Base-by-base conservation (phyloP, 2,329 filamentous ascomycete species). In the Phyllosticta citriasiana region DNA sequence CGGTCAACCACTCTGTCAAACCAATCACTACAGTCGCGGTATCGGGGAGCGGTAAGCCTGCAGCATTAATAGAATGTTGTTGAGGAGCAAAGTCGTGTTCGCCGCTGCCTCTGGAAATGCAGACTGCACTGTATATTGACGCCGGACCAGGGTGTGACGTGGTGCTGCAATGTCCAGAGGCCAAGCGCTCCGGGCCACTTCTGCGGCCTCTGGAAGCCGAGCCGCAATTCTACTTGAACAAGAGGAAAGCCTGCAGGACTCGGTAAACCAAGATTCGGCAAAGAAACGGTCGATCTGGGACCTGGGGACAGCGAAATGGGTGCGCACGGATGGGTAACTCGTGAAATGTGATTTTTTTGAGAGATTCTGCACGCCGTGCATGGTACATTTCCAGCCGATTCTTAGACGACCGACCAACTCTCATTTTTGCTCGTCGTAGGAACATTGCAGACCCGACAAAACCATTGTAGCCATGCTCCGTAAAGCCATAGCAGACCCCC, bases 131-230 rank as follows among this genome's bases (percentile, higher is more conserved):
- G 62, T 63, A 57, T 60, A 59, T 63, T 63, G 57, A 59, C 57
- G 61, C 54, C 54, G 61, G 57, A 60, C 66, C 67, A 67, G 67
- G 67, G 67, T 68, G 70, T 72, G 71, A 73, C 71, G 71, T 73
- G 71, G 69, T 27, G 9, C 54, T 14, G n/a, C 27, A 14, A 27
- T 55, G 24, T 10, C 54, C 54, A 53, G 52, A 53, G 52, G 52
- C 22, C 52, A 53, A 53, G 52, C 52, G 40, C 40, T n/a, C 40
- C 14, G 40, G 57, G 55, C 59, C 59, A 54, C 50, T 61, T 56
- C 59, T 61, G 59, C 54, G 56, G 55, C 59, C 59, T 40, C 27
- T 57, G 53, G 53, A 47, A 57, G 59, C 59, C 59, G 53, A 61
- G 40, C 59, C 47, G 10, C 22, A 22, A 26, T 61, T 53, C 59